These are phyloP conservation scores for Trifolium repens DNA, from an alignment of 306 rosid species.

Conservation along the genomic window DNA sequence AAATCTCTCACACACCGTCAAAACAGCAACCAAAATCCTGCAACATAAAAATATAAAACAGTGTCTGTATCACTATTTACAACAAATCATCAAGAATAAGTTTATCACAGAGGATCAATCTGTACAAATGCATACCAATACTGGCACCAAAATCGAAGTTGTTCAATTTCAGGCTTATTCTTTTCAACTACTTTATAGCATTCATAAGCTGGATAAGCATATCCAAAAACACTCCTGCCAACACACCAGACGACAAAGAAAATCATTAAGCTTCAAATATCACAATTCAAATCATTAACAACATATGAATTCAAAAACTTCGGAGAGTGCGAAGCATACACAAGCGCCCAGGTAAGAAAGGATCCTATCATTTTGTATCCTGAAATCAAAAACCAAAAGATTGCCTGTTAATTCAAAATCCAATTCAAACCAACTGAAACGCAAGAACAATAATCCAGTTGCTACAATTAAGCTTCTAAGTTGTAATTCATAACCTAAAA, in stretches of 20 bases:
- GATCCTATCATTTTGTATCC: conserved; percentile 89
- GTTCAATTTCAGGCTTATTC: conserved; percentile 88
- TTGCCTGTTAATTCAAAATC: conserved; percentile 40
- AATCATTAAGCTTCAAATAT: conserved; percentile 4
- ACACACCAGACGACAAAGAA: conserved; percentile 27
- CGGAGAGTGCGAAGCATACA: conserved; percentile 57
- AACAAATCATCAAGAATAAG: background rate
- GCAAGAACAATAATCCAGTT: background rate
- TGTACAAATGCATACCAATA: conserved; percentile 64
- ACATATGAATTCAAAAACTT: background rate
- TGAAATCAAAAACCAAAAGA: conserved; percentile 49
- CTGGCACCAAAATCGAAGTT: conserved; percentile 98
- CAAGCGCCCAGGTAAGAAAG: conserved; percentile 85
- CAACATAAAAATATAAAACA: conserved; percentile 35
- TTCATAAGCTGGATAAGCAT: conserved; percentile 99
- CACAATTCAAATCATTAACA: conserved; percentile 20
- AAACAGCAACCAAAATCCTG: conserved; percentile 97
- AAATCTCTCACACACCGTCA: conserved; percentile 84
- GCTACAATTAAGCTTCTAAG: background rate
- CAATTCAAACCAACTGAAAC: conserved; percentile 36
- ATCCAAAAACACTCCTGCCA: conserved; percentile 91
- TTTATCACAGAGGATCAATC: background rate
- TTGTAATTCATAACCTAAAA: background rate
- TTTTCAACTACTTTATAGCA: conserved; percentile 90
- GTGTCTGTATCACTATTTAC: conserved; percentile 14